Base-by-base conservation (phyloP, 306 rosid genomes). In the Cicer judaicum region DNA sequence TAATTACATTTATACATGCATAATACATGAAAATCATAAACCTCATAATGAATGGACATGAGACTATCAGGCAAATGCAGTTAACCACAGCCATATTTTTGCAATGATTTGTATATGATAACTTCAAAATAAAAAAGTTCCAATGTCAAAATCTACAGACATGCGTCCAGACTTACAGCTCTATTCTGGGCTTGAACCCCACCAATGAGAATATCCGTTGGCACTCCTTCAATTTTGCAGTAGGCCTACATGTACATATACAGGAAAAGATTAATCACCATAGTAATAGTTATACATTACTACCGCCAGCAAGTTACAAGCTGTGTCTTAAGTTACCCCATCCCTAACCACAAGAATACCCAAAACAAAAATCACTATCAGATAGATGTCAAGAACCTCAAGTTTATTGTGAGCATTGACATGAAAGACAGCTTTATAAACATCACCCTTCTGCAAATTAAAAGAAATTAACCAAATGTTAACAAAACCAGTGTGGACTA, bases 101-200 rank as follows among this genome's bases (percentile, higher is more conserved):
- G 41, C 18, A 54, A 21, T 60, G 63, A 53, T 53, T 71, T 76
- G 14, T 8, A 72, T 49, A 15, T 55, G 74, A 56, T 41, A 40
- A 41, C 41, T 19, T 36, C 64, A 50, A 47, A 21, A 50, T 5
- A 36, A 56, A 53, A 54, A 70, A 41, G 38, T 9, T 64, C 38
- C 48, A 38, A 63, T 15, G 24, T 59, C 24, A 29, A 44, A 53
- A 72, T 16, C 6, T 63, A 16, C 16, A 64, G 18, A 43, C 36
- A 53, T 10, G 34, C 34, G n/a, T 72, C 50, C 73, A 68, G 6
- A 86, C 97, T 90, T 82, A 94, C 98, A 75, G 98, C 98, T 91
- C 97, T 91, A 79, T 91, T 94, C 85, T 94, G 98, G 81, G 89
- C 78, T 6, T 84, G 75, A 78, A 80, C 75, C 79, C 97, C 97